Conservation (phyloP, 495 filamentous ascomycete genomes). For the Tuber aestivum region DNA sequence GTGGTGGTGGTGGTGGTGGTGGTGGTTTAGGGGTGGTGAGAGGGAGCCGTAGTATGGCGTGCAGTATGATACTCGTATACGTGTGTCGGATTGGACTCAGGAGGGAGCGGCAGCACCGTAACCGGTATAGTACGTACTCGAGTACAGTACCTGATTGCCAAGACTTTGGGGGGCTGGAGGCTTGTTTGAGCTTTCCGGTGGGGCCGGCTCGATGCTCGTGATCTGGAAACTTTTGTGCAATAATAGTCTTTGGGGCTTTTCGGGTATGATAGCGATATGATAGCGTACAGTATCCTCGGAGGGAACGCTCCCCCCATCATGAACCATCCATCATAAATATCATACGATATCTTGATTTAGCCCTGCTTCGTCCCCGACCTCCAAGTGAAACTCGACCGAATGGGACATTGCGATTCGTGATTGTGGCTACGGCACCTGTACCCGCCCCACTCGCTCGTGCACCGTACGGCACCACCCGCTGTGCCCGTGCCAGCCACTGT, state of each 20-base stretch:
- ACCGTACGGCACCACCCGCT: too few species aligned
- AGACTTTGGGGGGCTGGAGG: neutral
- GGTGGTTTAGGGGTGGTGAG: neutral
- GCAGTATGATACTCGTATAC: too few species aligned
- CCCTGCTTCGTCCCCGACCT: too few species aligned
- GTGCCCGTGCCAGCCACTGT: neutral
- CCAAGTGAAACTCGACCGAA: neutral
- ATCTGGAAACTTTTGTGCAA: neutral
- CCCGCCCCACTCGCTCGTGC: too few species aligned
- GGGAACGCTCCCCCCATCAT: too few species aligned
- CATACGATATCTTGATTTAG: too few species aligned
- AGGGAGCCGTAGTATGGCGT: neutral
- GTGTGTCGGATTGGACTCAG: neutral
- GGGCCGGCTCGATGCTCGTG: neutral
- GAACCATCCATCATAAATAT: too few species aligned
- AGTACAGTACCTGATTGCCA: neutral
- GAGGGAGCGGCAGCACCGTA: neutral
- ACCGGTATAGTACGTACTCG: too few species aligned
- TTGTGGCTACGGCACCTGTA: too few species aligned
- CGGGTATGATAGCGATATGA: too few species aligned
- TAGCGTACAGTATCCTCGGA: too few species aligned
- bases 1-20: neutral
- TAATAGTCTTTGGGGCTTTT: too few species aligned
- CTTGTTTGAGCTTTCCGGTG: neutral
- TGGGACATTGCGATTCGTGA: neutral